phyloP scores from a whole-genome alignment of 345 rosid species.

The Draba incana region DNA sequence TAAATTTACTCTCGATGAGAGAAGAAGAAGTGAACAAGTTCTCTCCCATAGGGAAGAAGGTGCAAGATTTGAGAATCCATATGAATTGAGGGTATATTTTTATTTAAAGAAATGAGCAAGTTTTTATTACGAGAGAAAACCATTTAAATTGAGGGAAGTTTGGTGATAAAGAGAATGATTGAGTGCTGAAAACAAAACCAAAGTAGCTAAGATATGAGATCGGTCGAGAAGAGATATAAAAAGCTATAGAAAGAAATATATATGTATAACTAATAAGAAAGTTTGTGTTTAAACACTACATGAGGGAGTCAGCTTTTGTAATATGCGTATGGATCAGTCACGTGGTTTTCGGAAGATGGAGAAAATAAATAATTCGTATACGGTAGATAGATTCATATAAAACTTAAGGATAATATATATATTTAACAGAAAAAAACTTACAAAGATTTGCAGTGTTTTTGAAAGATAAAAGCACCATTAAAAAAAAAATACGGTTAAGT shows the following conservation, averaged over 20 bases:
- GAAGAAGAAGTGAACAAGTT: too few relatives aligned
- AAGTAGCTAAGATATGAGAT: conserved; percentile 8
- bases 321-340: conserved; percentile 4
- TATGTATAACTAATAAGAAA: neutral
- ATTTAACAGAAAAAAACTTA: too few relatives aligned
- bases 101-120: conserved; percentile 20
- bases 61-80: too few relatives aligned
- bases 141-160: conserved; percentile 32
- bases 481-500: too few relatives aligned
- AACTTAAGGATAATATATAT: neutral
- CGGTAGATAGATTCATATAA: conserved; percentile 13
- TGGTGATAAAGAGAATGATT: conserved; percentile 31
- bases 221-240: conserved; percentile 2
- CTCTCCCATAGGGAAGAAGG: too few relatives aligned
- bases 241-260: neutral
- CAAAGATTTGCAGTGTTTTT: too few relatives aligned
- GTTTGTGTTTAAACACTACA: neutral
- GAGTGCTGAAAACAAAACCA: conserved; percentile 11
- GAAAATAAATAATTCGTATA: neutral
- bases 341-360: neutral
- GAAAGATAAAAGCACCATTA: too few relatives aligned
- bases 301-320: conserved; percentile 14
- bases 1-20: too few relatives aligned
- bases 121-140: neutral
- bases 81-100: too few relatives aligned